Conservation (phyloP, 106 monocot species). For the Dendrobium chrysotoxum region DNA sequence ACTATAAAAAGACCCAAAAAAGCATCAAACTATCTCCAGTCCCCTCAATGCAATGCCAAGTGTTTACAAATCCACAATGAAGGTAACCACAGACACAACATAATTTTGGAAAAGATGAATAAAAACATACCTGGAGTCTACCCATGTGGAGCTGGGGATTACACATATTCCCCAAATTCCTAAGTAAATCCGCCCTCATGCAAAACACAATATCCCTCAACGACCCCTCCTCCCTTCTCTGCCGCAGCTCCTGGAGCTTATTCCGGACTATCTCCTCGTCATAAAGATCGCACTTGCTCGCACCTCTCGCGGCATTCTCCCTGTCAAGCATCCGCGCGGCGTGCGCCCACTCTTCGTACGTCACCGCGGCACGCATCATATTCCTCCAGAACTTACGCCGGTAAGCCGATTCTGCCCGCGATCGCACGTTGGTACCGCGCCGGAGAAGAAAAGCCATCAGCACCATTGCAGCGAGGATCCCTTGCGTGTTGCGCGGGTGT, state of each 20-base stretch:
- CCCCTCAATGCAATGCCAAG: not conserved
- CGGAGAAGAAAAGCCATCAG: slow-evolving; percentile 47
- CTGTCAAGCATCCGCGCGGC: slow-evolving; percentile 86
- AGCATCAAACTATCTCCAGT: not conserved
- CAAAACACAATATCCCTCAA: slow-evolving; percentile 80
- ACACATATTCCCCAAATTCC: slow-evolving; percentile 95
- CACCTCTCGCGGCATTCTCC: slow-evolving; percentile 31
- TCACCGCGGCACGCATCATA: slow-evolving; percentile 67
- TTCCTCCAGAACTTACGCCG: slow-evolving; percentile 87
- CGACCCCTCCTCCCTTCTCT: slow-evolving; percentile 63
- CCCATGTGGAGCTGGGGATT: slow-evolving; percentile 88
- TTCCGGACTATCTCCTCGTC: slow-evolving; percentile 84
- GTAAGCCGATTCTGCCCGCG: slow-evolving; percentile 64
- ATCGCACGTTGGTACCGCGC: slow-evolving; percentile 51
- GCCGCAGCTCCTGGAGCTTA: slow-evolving; percentile 73
- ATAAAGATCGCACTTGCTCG: slow-evolving; percentile 60
- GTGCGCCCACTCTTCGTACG: slow-evolving; percentile 92
- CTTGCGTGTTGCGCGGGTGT: slow-evolving; percentile 66
- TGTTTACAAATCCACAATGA: not conserved
- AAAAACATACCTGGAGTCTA: slow-evolving; percentile 68
- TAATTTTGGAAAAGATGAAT: not conserved
- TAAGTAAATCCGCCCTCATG: slow-evolving; percentile 82
- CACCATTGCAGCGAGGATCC: slow-evolving; percentile 56
- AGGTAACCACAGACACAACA: not conserved
- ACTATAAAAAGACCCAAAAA: not conserved